Percentiles rank a stretch among this genome's conserved stretches.
Evolutionary conservation across 176 grass and related monocot genomes (phyloP).

Genomic region (Bonia amplexicaulis): DNA sequence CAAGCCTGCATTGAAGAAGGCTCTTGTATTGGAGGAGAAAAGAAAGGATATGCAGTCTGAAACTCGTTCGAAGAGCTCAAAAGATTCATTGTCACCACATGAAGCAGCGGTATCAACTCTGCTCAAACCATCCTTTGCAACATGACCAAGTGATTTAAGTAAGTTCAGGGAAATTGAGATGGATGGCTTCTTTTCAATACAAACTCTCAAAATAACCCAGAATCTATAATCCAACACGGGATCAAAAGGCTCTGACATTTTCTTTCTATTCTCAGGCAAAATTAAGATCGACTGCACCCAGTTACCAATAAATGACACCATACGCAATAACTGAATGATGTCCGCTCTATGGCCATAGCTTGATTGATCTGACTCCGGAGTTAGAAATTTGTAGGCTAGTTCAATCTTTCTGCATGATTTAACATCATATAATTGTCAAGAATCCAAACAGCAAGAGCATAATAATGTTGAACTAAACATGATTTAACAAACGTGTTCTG

Average conservation of each 20-base stretch:
- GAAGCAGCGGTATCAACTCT: slow-evolving; percentile 31
- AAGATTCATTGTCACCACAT: slow-evolving; percentile 33
- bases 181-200: slow-evolving; percentile 59
- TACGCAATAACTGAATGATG: slow-evolving; percentile 36
- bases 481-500: neutral
- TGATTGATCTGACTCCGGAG: slow-evolving; percentile 10
- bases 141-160: slow-evolving; percentile 61
- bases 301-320: slow-evolving; percentile 64
- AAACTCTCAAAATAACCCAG: slow-evolving; percentile 68
- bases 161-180: slow-evolving; percentile 60
- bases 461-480: neutral
- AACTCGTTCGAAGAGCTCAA: slow-evolving; percentile 49
- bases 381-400: slow-evolving; percentile 55
- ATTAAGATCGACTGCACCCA: slow-evolving; percentile 75
- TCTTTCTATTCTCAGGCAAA: slow-evolving; percentile 58
- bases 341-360: slow-evolving; percentile 31
- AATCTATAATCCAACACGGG: slow-evolving; percentile 72
- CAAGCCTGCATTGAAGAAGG: slow-evolving; percentile 71
- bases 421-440: neutral
- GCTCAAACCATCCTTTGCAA: slow-evolving; percentile 54
- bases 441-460: neutral
- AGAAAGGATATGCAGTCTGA: slow-evolving; percentile 61
- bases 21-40: slow-evolving; percentile 70
- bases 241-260: slow-evolving; percentile 49
- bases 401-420: slow-evolving; percentile 83